phyloP scores from a whole-genome alignment of 306 rosid species.

The Quercus robur region DNA sequence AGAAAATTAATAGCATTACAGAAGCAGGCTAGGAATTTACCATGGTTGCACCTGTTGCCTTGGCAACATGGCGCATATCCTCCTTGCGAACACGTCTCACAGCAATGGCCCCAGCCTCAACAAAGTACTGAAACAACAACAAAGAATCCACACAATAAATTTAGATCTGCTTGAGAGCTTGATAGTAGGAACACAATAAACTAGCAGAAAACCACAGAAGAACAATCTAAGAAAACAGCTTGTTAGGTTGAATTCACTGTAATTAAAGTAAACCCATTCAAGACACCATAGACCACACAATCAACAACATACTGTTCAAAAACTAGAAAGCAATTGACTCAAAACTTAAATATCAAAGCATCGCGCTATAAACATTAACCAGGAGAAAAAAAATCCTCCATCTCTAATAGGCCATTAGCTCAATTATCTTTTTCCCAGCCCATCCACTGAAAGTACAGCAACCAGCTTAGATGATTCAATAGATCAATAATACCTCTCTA shows the following conservation, averaged over 20 bases:
- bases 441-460: not conserved
- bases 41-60: conserved; percentile 97
- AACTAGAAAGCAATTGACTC: not conserved
- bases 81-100: conserved; percentile 92
- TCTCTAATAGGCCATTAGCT: no score
- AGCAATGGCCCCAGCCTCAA: conserved; percentile 96
- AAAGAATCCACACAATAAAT: not conserved
- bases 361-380: not conserved
- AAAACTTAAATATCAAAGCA: not conserved
- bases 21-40: conserved; percentile 34
- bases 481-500: not conserved
- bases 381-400: not conserved
- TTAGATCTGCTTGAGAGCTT: not conserved
- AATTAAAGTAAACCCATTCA: not conserved
- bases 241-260: not conserved
- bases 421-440: no score
- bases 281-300: not conserved
- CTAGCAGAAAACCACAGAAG: not conserved
- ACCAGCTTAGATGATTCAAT: not conserved
- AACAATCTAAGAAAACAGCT: not conserved
- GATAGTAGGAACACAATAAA: not conserved
- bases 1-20: not conserved
- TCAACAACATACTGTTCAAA: not conserved
- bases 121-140: conserved; percentile 71
- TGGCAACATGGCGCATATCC: conserved; percentile 99